Evolutionary conservation across 257 asterid species (phyloP).

Genomic region (Forsythia viridissima): DNA sequence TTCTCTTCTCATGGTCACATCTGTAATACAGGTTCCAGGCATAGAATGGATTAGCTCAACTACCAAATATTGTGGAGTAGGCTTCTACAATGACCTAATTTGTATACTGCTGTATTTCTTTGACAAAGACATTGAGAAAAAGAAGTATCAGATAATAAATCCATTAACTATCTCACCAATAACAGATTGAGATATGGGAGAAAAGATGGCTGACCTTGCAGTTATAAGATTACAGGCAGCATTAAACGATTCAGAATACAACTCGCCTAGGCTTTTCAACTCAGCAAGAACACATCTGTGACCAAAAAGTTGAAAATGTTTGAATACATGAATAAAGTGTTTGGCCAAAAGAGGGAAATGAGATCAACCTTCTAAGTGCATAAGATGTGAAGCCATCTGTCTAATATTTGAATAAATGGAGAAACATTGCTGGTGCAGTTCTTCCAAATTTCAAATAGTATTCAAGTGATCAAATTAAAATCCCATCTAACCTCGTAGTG

Average conservation of each 20-base stretch:
- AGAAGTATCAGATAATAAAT: neutral
- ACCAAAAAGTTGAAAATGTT: conserved; percentile 16
- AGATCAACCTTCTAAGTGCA: neutral
- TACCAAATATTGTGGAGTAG: neutral
- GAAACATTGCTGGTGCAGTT: neutral
- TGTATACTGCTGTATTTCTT: neutral
- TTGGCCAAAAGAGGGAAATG: neutral
- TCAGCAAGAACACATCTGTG: conserved; percentile 85
- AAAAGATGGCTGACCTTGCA: conserved; percentile 57
- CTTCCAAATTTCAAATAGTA: neutral
- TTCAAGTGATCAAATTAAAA: too few relatives aligned
- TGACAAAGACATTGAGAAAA: neutral
- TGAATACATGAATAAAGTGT: neutral
- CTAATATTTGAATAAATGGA: neutral
- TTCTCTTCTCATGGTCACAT: conserved; percentile 83
- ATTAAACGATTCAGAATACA: conserved; percentile 52
- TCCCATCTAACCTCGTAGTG: conserved; percentile 61
- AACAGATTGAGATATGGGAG: neutral
- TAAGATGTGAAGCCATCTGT: neutral
- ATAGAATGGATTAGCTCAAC: conserved; percentile 13
- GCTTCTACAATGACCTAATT: neutral
- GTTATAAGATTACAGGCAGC: conserved; percentile 65
- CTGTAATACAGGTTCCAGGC: conserved; percentile 39
- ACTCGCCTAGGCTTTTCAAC: conserved; percentile 72
- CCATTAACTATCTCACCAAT: neutral